phyloP scores from a whole-genome alignment of 2,329 filamentous ascomycete species.

The Lizonia empirigonia region DNA sequence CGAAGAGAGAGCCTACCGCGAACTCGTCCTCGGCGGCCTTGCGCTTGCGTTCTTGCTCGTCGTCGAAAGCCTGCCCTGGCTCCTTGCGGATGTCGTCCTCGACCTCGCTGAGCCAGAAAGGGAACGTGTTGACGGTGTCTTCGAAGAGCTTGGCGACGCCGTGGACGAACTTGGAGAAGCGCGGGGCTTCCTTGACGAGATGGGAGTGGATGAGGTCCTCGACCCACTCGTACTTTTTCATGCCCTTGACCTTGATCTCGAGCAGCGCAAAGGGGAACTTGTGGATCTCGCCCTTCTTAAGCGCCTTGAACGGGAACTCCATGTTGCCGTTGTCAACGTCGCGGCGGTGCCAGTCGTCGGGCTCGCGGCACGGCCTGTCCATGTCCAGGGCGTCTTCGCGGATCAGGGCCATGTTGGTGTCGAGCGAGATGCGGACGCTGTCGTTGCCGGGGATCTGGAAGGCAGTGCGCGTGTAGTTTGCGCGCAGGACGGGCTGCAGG shows the following conservation, averaged over 20 bases:
- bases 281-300: conserved; percentile 89
- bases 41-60: conserved; percentile 83
- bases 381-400: conserved; percentile 74
- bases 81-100: conserved; percentile 94
- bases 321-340: conserved; percentile 86
- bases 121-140: conserved; percentile 90
- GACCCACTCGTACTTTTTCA: conserved; percentile 82
- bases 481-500: conserved; percentile 82
- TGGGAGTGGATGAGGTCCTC: conserved; percentile 92
- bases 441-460: conserved; percentile 96
- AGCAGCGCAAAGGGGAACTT: conserved; percentile 89
- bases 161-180: conserved; percentile 97
- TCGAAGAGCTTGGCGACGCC: conserved; percentile 91
- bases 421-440: conserved; percentile 87
- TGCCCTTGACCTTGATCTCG: conserved; percentile 81
- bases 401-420: conserved; percentile 90
- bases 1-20: conserved; percentile 86
- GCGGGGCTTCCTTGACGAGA: conserved; percentile 83
- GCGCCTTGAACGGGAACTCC: conserved; percentile 83
- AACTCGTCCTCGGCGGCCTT: conserved; percentile 85
- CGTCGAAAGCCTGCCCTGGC: conserved; percentile 85
- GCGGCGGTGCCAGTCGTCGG: conserved; percentile 84
- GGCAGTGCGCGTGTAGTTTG: conserved; percentile 91
- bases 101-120: conserved; percentile 92
- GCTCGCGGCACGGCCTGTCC: conserved; percentile 86